Percentiles rank a stretch among this genome's conserved stretches.
phyloP scores from a whole-genome alignment of 2,329 filamentous ascomycete genomes.

The Myriangium duriaei region DNA sequence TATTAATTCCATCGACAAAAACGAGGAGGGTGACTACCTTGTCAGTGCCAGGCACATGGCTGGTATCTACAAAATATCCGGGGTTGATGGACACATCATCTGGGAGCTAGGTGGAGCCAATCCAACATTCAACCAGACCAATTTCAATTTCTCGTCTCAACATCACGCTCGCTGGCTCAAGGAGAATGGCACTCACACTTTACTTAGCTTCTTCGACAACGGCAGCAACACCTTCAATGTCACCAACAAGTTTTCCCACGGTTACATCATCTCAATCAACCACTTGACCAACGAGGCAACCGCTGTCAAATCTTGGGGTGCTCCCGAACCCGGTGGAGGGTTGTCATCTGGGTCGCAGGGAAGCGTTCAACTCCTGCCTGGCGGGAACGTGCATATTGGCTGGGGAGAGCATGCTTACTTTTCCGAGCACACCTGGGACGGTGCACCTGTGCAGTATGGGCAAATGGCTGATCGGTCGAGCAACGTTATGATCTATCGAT shows the following conservation, averaged over 20 bases:
- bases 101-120: slow-evolving; percentile 39
- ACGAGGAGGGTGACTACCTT: slow-evolving; percentile 35
- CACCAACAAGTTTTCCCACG: slow-evolving; percentile 28
- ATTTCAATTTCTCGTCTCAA: slow-evolving; percentile 39
- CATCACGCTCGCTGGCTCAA: slow-evolving; percentile 39
- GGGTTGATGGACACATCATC: slow-evolving; percentile 33
- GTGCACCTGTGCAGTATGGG: slow-evolving; percentile 40
- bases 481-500: slow-evolving; percentile 41
- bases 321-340: slow-evolving; percentile 32
- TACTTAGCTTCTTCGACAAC: slow-evolving; percentile 44
- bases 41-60: slow-evolving; percentile 36
- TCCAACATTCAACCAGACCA: slow-evolving; percentile 34
- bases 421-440: slow-evolving; percentile 35
- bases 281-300: slow-evolving; percentile 31
- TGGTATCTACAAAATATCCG: slow-evolving; percentile 37
- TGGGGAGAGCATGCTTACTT: slow-evolving; percentile 39
- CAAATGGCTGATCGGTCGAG: slow-evolving; percentile 31
- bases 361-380: slow-evolving; percentile 41
- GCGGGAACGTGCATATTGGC: slow-evolving; percentile 42
- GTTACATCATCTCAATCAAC: slow-evolving; percentile 36
- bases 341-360: slow-evolving; percentile 40
- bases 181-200: slow-evolving; percentile 34
- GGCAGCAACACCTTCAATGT: slow-evolving; percentile 36
- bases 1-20: slow-evolving; percentile 42
- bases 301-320: slow-evolving; percentile 35